Evolutionary conservation across 2,329 filamentous ascomycete genomes (phyloP).

Genomic region (Coniella lustricola): DNA sequence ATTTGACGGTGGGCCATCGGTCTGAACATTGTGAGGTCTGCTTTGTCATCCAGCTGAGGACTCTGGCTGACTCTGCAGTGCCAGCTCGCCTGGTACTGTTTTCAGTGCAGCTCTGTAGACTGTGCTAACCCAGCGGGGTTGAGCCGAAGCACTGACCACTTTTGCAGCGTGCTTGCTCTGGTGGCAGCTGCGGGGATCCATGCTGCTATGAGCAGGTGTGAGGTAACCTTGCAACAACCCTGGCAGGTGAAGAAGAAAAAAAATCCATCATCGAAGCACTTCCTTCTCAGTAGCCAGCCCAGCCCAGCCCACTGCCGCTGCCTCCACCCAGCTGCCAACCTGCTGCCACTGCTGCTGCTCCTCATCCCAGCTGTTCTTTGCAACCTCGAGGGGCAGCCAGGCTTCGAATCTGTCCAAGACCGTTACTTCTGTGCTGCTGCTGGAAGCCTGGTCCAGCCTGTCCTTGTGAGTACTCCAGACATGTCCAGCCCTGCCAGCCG

Average conservation of each 20-base stretch:
- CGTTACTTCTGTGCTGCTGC: too few relatives aligned
- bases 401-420: too few relatives aligned
- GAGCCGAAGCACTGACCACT: background rate
- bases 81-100: too few relatives aligned
- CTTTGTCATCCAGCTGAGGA: constrained; percentile 3
- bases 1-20: too few relatives aligned
- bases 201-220: background rate
- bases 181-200: constrained; percentile 2
- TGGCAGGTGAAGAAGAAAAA: background rate
- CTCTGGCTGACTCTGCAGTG: too few relatives aligned
- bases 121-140: background rate
- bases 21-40: background rate
- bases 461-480: too few relatives aligned
- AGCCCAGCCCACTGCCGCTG: background rate
- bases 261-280: background rate
- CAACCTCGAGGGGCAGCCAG: too few relatives aligned
- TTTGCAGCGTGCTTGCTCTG: background rate
- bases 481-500: too few relatives aligned
- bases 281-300: background rate
- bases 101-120: background rate
- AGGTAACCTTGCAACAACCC: background rate
- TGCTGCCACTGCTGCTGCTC: background rate
- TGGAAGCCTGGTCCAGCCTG: too few relatives aligned
- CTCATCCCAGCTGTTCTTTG: too few relatives aligned
- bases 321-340: background rate